A percentile compares a stretch with the other conserved stretches of the same genome.
Conservation (phyloP, 2,329 filamentous ascomycete genomes). For the Xylariaceae sp. region DNA sequence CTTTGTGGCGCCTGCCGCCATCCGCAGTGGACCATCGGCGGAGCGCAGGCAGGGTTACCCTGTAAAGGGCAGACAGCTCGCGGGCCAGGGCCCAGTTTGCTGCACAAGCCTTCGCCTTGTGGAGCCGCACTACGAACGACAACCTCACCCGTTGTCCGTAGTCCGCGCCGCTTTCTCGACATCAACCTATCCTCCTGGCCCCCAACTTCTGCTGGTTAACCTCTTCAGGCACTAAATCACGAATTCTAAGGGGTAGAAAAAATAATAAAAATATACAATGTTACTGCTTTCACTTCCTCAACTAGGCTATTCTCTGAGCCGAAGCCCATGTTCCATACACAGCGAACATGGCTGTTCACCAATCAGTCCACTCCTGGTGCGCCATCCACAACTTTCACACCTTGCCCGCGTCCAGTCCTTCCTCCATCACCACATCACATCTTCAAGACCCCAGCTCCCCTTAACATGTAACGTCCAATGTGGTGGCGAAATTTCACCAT, state of each 20-base stretch:
- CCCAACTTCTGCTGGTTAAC: constrained; percentile 21
- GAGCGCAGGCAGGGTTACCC: not conserved
- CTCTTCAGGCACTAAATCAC: constrained; percentile 22
- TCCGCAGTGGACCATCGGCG: constrained; percentile 19
- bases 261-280: not conserved
- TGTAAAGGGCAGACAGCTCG: not conserved
- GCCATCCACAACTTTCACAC: constrained; percentile 17
- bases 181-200: constrained; percentile 16
- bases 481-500: constrained; percentile 16
- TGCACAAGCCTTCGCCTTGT: constrained; percentile 22
- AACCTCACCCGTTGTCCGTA: not conserved
- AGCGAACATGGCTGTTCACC: constrained; percentile 25
- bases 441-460: constrained; percentile 16
- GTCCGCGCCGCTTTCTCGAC: not conserved
- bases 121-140: constrained; percentile 6
- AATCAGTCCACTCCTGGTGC: constrained; percentile 21
- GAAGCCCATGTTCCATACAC: constrained; percentile 24
- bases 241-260: too few species aligned
- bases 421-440: constrained; percentile 13
- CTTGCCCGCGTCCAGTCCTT: constrained; percentile 28
- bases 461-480: constrained; percentile 23
- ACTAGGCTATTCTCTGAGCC: not conserved
- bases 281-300: not conserved
- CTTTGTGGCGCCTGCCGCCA: constrained; percentile 22
- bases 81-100: constrained; percentile 8